Evolutionary conservation across 2,329 filamentous ascomycete genomes (phyloP).

Genomic region (Cladorrhinum sp.): DNA sequence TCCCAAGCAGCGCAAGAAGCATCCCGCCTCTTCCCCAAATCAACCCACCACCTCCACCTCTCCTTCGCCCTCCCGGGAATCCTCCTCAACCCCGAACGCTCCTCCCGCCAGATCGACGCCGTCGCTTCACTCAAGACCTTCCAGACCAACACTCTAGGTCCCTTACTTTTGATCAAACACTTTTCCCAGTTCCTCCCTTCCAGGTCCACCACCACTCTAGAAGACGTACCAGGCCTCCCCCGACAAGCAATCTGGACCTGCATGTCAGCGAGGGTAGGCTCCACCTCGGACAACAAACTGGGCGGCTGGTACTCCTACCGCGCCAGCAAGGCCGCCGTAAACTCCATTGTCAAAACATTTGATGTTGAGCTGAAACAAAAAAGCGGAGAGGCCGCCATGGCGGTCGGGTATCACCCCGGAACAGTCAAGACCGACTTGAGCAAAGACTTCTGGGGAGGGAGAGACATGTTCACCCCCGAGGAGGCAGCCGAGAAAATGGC

Average conservation of each 20-base stretch:
- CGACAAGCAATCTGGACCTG: constrained; percentile 63
- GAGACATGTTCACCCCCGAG: constrained; percentile 63
- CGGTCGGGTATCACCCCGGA: constrained; percentile 72
- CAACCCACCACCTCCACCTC: constrained; percentile 61
- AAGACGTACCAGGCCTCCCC: constrained; percentile 35
- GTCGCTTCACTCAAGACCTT: constrained; percentile 64
- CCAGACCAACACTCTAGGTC: constrained; percentile 69
- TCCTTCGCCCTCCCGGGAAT: constrained; percentile 69
- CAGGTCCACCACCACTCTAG: constrained; percentile 43
- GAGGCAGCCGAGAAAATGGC: constrained; percentile 55
- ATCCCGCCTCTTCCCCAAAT: constrained; percentile 49
- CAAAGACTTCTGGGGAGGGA: constrained; percentile 65
- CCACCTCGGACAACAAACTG: constrained; percentile 65
- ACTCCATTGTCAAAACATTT: constrained; percentile 66
- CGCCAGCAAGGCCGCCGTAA: constrained; percentile 71
- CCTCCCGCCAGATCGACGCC: constrained; percentile 62
- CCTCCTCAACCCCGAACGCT: constrained; percentile 66
- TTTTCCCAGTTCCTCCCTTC: constrained; percentile 67
- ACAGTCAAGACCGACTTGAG: constrained; percentile 76
- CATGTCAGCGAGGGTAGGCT: constrained; percentile 77
- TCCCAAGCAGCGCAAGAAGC: constrained; percentile 52
- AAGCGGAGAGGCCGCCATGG: constrained; percentile 61
- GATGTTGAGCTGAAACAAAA: constrained; percentile 62
- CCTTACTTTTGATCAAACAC: constrained; percentile 73
- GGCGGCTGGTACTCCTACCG: constrained; percentile 85